Base-by-base conservation (phyloP, 176 grass and related monocot genomes). In the Ensete glaucum region DNA sequence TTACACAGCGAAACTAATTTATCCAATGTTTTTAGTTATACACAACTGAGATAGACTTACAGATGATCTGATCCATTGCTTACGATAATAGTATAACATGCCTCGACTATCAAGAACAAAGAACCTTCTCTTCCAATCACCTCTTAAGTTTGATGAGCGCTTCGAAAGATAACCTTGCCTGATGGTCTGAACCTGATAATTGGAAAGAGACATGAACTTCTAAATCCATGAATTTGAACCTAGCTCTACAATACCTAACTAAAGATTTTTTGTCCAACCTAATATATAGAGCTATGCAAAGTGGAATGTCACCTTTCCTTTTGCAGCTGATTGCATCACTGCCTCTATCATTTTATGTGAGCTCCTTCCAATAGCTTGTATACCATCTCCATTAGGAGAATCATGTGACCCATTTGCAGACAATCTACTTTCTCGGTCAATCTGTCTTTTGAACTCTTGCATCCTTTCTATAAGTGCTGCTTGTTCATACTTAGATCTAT, bases 51-150 rank as follows among this genome's bases (percentile, higher is more conserved):
- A 12, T 58, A 51, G 5, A 85, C 94, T 64, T 93, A 98, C 94
- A 0, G 94, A 93, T 85, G 94, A 88, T 60, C 86, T 85, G 80
- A 84, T 87, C 52, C 74, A 87, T 77, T 98, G 94, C 67, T 93
- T 98, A 69, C 90, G 90, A 77, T 98, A 98, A 72, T 93, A 93
- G 69, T 98, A 98, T 48, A 98, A 72, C 90, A 98, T 93, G 80
- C 94, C 94, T 82, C 94, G 87, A 72, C 82, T 93, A 76, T 98
- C 94, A 25, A 98, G 90, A 76, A 93, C 94, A 90, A 98, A 98
- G 81, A 93, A 98, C 76, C 90, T 89, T 80, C 90, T 93, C 84
- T 98, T 98, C 90, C 94, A 98, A 62, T 98, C 94, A 80, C 90
- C 94, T 82, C 94, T 88, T 78, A 91, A 83, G 73, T 98, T 98